phyloP scores from a whole-genome alignment of 345 rosid species.

The Ceriops tagal region DNA sequence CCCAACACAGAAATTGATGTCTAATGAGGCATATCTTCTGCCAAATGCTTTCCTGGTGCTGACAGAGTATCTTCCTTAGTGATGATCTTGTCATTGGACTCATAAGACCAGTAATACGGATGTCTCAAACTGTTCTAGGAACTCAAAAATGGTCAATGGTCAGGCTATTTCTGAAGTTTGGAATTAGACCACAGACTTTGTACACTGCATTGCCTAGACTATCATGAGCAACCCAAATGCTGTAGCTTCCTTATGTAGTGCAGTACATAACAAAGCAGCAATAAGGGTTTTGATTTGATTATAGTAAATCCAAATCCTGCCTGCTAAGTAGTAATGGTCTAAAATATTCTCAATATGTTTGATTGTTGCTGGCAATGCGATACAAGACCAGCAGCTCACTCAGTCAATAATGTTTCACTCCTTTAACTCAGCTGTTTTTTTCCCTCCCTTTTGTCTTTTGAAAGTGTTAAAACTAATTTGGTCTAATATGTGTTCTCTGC shows the following conservation, averaged over 20 bases:
- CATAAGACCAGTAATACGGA: too few species aligned
- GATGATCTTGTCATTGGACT: too few species aligned
- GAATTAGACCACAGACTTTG: background rate
- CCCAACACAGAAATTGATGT: too few species aligned
- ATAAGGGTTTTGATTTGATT: background rate
- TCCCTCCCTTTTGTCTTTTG: background rate
- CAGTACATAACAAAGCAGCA: background rate
- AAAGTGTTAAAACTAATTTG: background rate
- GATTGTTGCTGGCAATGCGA: too few species aligned
- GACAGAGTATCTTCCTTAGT: too few species aligned
- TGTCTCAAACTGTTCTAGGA: too few species aligned
- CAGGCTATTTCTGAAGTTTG: background rate
- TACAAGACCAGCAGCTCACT: too few species aligned
- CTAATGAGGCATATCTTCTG: too few species aligned
- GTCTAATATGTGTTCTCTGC: constrained; percentile 10
- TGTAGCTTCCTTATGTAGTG: background rate
- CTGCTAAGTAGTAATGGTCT: too few species aligned
- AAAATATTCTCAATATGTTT: too few species aligned
- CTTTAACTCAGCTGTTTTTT: background rate
- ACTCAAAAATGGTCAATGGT: too few species aligned
- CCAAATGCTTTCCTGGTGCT: too few species aligned
- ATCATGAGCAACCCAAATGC: background rate
- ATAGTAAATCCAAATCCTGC: background rate
- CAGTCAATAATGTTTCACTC: background rate
- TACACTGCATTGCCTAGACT: background rate